Evolutionary conservation across 2,329 filamentous ascomycete genomes (phyloP).

Genomic region (Aspergillus texensis): DNA sequence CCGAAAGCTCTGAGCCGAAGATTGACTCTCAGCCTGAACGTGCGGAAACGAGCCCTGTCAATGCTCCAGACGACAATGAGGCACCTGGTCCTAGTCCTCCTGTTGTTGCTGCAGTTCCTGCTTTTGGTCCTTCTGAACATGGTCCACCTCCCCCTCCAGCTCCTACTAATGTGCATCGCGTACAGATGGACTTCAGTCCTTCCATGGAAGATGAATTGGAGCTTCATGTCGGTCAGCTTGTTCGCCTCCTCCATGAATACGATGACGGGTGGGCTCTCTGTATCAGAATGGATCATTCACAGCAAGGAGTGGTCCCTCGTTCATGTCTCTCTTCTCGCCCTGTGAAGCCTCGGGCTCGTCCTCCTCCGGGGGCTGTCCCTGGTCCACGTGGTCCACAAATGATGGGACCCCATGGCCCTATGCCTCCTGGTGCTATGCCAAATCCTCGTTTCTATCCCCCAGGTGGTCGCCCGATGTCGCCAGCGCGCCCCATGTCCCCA

Average conservation of each 20-base stretch:
- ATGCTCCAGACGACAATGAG: slow-evolving; percentile 25
- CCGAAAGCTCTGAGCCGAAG: slow-evolving; percentile 25
- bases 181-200: slow-evolving; percentile 91
- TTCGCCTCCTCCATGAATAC: slow-evolving; percentile 90
- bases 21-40: slow-evolving; percentile 25
- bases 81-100: slow-evolving; percentile 13
- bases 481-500: slow-evolving; percentile 35
- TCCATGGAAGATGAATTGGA: slow-evolving; percentile 91
- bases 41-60: slow-evolving; percentile 28
- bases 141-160: slow-evolving; percentile 54
- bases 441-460: slow-evolving; percentile 40
- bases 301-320: slow-evolving; percentile 89
- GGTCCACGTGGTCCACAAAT: slow-evolving; percentile 36
- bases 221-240: slow-evolving; percentile 77
- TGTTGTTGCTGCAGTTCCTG: slow-evolving; percentile 17
- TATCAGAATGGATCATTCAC: slow-evolving; percentile 83
- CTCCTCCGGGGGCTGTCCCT: slow-evolving; percentile 36
- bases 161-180: slow-evolving; percentile 77
- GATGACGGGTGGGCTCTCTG: slow-evolving; percentile 98
- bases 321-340: slow-evolving; percentile 91
- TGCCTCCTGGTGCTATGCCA: slow-evolving; percentile 27
- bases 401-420: slow-evolving; percentile 38
- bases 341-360: slow-evolving; percentile 75
- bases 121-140: slow-evolving; percentile 25
- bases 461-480: slow-evolving; percentile 48